A percentile compares a stretch with the other conserved stretches of the same genome.
Conservation (phyloP, 2,329 filamentous ascomycete genomes). For the Aspergillus aculeatus region DNA sequence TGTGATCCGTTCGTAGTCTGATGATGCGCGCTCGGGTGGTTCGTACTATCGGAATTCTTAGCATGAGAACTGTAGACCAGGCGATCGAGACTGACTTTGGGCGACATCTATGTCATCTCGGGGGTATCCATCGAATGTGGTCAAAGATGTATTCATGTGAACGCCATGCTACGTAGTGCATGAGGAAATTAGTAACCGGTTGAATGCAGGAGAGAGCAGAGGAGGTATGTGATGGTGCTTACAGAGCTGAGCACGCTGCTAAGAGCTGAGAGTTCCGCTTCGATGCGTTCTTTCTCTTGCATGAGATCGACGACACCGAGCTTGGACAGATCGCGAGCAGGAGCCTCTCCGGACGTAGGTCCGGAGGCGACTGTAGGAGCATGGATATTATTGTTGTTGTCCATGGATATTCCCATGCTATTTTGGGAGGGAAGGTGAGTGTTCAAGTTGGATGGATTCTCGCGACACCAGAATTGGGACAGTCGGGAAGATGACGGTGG, state of each 20-base stretch:
- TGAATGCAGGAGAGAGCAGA: constrained; percentile 3
- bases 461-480: constrained; percentile 4
- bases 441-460: not conserved
- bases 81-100: constrained; percentile 63
- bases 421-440: constrained; percentile 13
- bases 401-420: constrained; percentile 60
- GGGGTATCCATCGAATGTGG: constrained; percentile 88
- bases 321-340: constrained; percentile 62
- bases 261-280: constrained; percentile 81
- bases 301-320: constrained; percentile 78
- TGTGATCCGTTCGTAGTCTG: constrained; percentile 87
- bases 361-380: constrained; percentile 74
- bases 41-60: constrained; percentile 61
- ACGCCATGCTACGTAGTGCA: constrained; percentile 73
- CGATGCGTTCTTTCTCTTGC: constrained; percentile 77
- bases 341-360: constrained; percentile 60
- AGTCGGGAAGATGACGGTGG: not conserved
- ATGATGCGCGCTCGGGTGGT: constrained; percentile 92
- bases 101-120: constrained; percentile 91
- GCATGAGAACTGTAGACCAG: constrained; percentile 7
- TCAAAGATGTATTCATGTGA: constrained; percentile 83
- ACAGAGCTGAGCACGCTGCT: constrained; percentile 87
- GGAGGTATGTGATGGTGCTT: constrained; percentile 30
- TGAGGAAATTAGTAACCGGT: constrained; percentile 16
- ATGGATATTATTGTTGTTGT: constrained; percentile 60